Evolutionary conservation across 257 asterid genomes (phyloP).

Genomic region (Nicotiana sylvestris): DNA sequence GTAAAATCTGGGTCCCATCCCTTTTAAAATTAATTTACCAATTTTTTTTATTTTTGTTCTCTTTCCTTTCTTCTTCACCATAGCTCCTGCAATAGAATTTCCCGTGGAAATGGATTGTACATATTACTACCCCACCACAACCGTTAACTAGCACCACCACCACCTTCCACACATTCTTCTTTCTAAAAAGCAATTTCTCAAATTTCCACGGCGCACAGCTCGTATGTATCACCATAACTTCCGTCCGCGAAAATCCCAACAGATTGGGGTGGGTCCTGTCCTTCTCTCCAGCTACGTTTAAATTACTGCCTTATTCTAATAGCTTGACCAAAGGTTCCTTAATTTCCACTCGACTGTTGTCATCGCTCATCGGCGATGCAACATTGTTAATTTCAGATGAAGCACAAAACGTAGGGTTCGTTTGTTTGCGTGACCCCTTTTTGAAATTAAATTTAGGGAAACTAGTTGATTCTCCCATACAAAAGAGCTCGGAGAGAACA

Average conservation of each 20-base stretch:
- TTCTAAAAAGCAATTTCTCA: conserved; percentile 77
- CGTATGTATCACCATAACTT: conserved; percentile 83
- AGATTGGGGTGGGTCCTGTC: conserved; percentile 29
- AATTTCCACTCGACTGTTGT: conserved; percentile 40
- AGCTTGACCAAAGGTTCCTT: conserved; percentile 15
- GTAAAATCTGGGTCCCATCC: too few species aligned
- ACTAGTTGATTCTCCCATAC: conserved; percentile 44
- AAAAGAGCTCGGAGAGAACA: conserved; percentile 75
- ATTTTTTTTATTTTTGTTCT: too few species aligned
- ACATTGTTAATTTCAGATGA: conserved; percentile 18
- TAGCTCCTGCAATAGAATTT: too few species aligned
- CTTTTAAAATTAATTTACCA: too few species aligned
- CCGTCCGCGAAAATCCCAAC: conserved; percentile 73
- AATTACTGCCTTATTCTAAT: conserved; percentile 22
- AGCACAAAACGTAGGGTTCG: conserved; percentile 55
- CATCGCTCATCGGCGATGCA: conserved; percentile 27
- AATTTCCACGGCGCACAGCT: conserved; percentile 81
- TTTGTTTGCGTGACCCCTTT: conserved; percentile 62
- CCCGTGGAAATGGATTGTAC: too few species aligned
- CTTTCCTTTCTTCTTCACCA: too few species aligned
- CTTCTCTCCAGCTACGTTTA: conserved; percentile 25
- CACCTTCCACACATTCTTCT: conserved; percentile 78
- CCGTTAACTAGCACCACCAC: too few species aligned
- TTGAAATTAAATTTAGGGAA: conserved; percentile 18
- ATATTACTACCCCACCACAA: too few species aligned